Conservation (phyloP, 495 filamentous ascomycete genomes). For the Apodospora peruviana region DNA sequence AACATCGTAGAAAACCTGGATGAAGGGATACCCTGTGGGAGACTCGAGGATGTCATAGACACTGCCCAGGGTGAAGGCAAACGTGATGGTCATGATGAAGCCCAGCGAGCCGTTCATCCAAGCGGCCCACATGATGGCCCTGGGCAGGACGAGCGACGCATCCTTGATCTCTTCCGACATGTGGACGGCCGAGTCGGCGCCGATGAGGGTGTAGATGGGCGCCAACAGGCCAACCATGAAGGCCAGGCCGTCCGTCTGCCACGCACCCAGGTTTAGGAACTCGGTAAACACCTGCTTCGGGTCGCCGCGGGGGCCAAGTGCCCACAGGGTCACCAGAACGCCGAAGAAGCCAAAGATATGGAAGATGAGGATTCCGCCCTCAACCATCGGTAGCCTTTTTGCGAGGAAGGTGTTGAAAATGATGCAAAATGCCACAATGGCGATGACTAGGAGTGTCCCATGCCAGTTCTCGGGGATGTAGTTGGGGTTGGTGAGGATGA, state of each 20-base stretch:
- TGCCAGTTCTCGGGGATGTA: conserved; percentile 53
- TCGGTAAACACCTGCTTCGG: conserved; percentile 47
- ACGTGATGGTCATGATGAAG: conserved; percentile 39
- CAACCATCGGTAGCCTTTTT: conserved; percentile 50
- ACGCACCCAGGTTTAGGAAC: conserved; percentile 50
- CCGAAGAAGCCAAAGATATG: conserved; percentile 61
- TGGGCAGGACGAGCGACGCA: conserved; percentile 39
- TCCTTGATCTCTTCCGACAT: conserved; percentile 46
- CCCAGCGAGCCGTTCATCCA: conserved; percentile 34
- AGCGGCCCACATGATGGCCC: conserved; percentile 39
- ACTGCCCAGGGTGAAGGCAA: conserved; percentile 41
- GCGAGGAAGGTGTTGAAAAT: conserved; percentile 55
- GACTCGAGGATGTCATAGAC: conserved; percentile 23
- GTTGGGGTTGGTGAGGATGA: conserved; percentile 47
- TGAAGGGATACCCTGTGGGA: conserved; percentile 47
- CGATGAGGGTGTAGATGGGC: conserved; percentile 16
- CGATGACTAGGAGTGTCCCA: conserved; percentile 53
- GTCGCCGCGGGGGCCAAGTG: conserved; percentile 44
- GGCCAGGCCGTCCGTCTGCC: conserved; percentile 47
- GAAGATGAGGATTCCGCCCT: conserved; percentile 54
- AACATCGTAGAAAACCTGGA: conserved; percentile 46
- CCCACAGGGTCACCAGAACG: conserved; percentile 54
- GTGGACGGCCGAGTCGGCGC: conserved; percentile 20
- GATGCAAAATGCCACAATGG: conserved; percentile 45
- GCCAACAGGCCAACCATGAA: conserved; percentile 38